Evolutionary conservation across 2,329 filamentous ascomycete genomes (phyloP).

Genomic region (Botrytis elliptica): DNA sequence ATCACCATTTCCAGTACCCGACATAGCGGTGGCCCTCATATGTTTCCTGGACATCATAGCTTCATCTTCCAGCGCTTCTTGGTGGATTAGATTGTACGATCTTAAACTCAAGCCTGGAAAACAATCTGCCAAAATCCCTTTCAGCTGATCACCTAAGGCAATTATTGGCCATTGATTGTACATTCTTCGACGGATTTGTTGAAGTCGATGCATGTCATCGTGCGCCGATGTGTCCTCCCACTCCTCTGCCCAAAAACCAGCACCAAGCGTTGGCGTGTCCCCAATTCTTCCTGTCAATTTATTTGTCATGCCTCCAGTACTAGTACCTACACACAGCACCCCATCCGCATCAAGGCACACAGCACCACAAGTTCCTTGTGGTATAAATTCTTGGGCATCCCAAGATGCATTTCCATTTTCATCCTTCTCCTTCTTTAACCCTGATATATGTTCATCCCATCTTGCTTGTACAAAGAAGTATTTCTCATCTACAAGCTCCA

Average conservation of each 20-base stretch:
- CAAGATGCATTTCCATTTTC: conserved; percentile 50
- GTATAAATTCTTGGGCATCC: conserved; percentile 65
- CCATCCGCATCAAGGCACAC: conserved; percentile 78
- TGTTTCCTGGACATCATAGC: conserved; percentile 26
- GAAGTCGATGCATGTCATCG: conserved; percentile 40
- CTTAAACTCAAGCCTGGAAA: conserved; percentile 47
- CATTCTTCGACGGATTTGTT: conserved; percentile 31
- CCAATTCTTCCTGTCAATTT: conserved; percentile 83
- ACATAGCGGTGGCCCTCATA: conserved; percentile 53
- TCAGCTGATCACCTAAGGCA: conserved; percentile 46
- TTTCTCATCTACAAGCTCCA: conserved; percentile 62
- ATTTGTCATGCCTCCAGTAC: conserved; percentile 80
- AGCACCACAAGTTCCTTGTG: conserved; percentile 81
- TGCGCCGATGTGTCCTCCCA: conserved; percentile 53
- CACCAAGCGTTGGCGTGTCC: conserved; percentile 79
- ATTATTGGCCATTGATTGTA: conserved; percentile 39
- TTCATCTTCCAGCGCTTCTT: conserved; percentile 30
- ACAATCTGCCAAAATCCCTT: conserved; percentile 57
- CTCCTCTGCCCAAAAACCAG: conserved; percentile 88
- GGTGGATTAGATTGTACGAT: conserved; percentile 33
- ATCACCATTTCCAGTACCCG: conserved; percentile 85
- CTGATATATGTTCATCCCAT: conserved; percentile 75
- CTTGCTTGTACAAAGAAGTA: conserved; percentile 79
- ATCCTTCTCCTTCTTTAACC: conserved; percentile 49
- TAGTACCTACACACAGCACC: conserved; percentile 66